Evolutionary conservation across 768 basidiomycete species (phyloP).

Genomic region (Trametes gibbosa): DNA sequence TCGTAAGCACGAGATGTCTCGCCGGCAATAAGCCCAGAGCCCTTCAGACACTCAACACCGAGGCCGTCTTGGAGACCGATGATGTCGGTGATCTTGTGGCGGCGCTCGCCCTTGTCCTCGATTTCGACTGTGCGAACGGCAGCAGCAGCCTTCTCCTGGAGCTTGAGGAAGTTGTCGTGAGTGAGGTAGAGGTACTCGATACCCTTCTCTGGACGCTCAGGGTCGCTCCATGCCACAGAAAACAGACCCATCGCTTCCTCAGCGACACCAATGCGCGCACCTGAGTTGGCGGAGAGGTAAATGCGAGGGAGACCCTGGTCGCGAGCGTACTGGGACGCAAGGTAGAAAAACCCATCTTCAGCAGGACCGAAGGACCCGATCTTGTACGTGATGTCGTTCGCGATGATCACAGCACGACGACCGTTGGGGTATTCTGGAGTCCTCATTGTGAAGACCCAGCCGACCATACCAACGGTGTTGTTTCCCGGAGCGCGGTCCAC

Average conservation of each 20-base stretch:
- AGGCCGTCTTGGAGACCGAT: slow-evolving; percentile 97
- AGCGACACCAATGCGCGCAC: slow-evolving; percentile 93
- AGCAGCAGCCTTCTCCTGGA: slow-evolving; percentile 80
- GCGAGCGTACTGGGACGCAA: slow-evolving; percentile 92
- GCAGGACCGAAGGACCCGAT: slow-evolving; percentile 96
- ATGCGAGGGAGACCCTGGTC: slow-evolving; percentile 86
- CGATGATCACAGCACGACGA: slow-evolving; percentile 83
- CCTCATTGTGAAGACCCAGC: slow-evolving; percentile 89
- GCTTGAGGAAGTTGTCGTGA: slow-evolving; percentile 82
- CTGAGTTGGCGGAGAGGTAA: slow-evolving; percentile 98
- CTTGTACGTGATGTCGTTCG: slow-evolving; percentile 98
- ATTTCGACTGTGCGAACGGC: slow-evolving; percentile 82
- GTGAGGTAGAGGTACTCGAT: slow-evolving; percentile 96
- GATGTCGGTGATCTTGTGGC: slow-evolving; percentile 93
- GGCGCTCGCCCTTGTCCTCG: slow-evolving; percentile 79
- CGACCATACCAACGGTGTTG: slow-evolving; percentile 97
- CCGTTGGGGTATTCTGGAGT: slow-evolving; percentile 93
- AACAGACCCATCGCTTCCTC: slow-evolving; percentile 89
- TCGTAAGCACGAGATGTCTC: slow-evolving; percentile 98
- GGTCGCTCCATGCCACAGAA: slow-evolving; percentile 88
- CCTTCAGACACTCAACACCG: slow-evolving; percentile 93
- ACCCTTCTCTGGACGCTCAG: slow-evolving; percentile 85
- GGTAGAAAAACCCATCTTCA: slow-evolving; percentile 96
- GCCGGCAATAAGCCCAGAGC: slow-evolving; percentile 97
- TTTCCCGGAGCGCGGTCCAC: slow-evolving; percentile 91